Evolutionary conservation across 352 stramenopile genomes (phyloP).

Genomic region (Globisporangium parvum): DNA sequence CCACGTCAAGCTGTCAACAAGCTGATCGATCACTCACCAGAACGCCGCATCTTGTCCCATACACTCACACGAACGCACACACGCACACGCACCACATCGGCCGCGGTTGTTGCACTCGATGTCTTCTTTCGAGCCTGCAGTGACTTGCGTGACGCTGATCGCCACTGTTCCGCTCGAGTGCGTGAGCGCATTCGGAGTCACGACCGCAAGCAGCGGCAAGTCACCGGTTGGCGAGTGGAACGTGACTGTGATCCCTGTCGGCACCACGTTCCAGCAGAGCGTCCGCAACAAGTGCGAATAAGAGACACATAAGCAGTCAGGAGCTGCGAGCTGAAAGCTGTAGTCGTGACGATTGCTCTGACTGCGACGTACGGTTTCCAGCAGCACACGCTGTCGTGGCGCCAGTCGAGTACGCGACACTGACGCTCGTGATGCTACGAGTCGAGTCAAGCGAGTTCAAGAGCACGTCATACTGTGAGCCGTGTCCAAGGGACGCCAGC

Average conservation of each 20-base stretch:
- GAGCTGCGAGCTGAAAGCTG: neutral
- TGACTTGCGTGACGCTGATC: constrained; percentile 21
- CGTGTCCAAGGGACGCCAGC: too few relatives aligned
- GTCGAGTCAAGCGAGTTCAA: neutral
- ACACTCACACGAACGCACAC: constrained; percentile 1
- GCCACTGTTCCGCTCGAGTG: constrained; percentile 25
- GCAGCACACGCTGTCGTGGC: constrained; percentile 27
- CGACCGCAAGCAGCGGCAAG: constrained; percentile 42
- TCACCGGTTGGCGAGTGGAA: constrained; percentile 66
- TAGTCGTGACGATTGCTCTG: neutral
- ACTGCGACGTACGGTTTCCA: constrained; percentile 28
- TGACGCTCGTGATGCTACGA: constrained; percentile 44
- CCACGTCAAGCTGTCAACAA: neutral
- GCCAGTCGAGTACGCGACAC: constrained; percentile 32
- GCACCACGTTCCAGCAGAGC: neutral
- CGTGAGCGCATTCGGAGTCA: constrained; percentile 23
- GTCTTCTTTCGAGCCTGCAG: constrained; percentile 56
- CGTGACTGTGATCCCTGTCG: constrained; percentile 31
- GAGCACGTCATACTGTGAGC: neutral
- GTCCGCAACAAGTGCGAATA: too few relatives aligned
- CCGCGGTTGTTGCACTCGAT: constrained; percentile 73
- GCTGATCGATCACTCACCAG: too few relatives aligned
- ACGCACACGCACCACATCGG: constrained; percentile 39
- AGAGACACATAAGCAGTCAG: neutral
- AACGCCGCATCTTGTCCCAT: neutral